Evolutionary conservation across 2,329 filamentous ascomycete genomes (phyloP), one percentile per base, ranked within the genome.

Genomic region (Penicillium janthinellum): DNA sequence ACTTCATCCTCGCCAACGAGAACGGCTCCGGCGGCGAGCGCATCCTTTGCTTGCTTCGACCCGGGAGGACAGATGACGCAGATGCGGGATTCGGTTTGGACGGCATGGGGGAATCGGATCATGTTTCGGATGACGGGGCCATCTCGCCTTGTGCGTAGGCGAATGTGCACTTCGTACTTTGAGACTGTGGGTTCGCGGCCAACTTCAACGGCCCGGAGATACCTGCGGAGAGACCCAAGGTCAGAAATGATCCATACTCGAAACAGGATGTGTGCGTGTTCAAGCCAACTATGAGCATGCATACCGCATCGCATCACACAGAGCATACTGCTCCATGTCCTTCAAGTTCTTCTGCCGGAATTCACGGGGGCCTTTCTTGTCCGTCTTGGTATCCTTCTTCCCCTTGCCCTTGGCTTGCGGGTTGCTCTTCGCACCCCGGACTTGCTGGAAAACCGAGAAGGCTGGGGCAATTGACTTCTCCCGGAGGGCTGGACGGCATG

Each of bases 171-270:
- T 75, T 98, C 95, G 81, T 99, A 99, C 77, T 97, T 98, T 67
- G 88, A 82, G 11, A 83, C 81, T 2, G 84, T 83, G 3, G 91
- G 89, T 51, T 88, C 85, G 55, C 86, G 86, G 71, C 95, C 94
- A 69, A 97, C 93, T 84, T 99, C 95, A 71, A 90, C 88, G 50
- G 95, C 94, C 71, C 92, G 91, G 66, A 99, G 86, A 75, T 96
- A 95, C 74, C 92, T 96, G 67, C 31, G 59, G 31, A 44, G 54
- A 57, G 37, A 53, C 2, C 31, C 17, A 31, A 62, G 67, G 54
- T 58, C 49, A 62, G 41, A 64, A 45, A 49, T 54, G 22, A 34
- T 28, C 54, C 31, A 31, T 28, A 17, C 20, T 12, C 20, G 14
- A 51, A 35, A 20, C 28, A 17, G 50, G 15, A 12, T 17, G 31